These are phyloP conservation scores for Penicillium aurantiogriseum DNA, from an alignment of 2,329 filamentous ascomycete genomes.

Conservation along the genomic window DNA sequence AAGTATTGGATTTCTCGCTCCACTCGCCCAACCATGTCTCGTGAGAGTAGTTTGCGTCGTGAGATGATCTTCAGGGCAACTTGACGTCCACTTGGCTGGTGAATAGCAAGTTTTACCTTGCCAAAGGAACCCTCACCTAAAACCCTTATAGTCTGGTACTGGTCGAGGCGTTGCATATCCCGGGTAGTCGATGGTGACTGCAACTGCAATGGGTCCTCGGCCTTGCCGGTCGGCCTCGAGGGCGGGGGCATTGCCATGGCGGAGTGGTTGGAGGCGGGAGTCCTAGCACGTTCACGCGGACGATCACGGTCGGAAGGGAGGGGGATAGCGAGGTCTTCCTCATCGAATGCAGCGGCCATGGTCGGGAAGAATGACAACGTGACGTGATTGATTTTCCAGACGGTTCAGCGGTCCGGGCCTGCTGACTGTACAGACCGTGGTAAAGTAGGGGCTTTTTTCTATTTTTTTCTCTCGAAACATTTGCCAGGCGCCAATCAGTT, in stretches of 20 bases:
- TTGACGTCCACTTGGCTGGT: slow-evolving; percentile 88
- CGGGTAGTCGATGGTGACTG: slow-evolving; percentile 49
- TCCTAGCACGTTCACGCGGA: slow-evolving; percentile 24
- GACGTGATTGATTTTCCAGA: slow-evolving; percentile 37
- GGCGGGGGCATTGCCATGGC: slow-evolving; percentile 40
- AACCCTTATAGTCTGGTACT: slow-evolving; percentile 86
- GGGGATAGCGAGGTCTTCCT: slow-evolving; percentile 80
- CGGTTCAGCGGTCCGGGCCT: slow-evolving; percentile 18
- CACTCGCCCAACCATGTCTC: slow-evolving; percentile 96
- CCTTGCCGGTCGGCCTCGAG: slow-evolving; percentile 33
- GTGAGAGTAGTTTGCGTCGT: slow-evolving; percentile 89
- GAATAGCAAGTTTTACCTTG: slow-evolving; percentile 95
- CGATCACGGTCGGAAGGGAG: slow-evolving; percentile 44
- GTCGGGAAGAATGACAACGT: slow-evolving; percentile 32
- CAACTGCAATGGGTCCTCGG: slow-evolving; percentile 38
- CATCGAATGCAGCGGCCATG: slow-evolving; percentile 60
- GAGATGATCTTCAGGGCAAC: slow-evolving; percentile 98
- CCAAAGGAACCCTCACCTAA: slow-evolving; percentile 96
- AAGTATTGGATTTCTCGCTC: slow-evolving; percentile 98
- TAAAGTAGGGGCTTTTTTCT: slow-evolving; percentile 4
- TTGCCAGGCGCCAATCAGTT: slow-evolving; percentile 21
- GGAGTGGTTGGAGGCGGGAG: slow-evolving; percentile 30
- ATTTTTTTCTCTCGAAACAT: slow-evolving; percentile 8
- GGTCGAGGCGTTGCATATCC: slow-evolving; percentile 80
- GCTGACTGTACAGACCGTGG: slow-evolving; percentile 24